A percentile compares a stretch with the other conserved stretches of the same genome.
Conservation (phyloP, 257 asterid species). For the Jasminum sambac region DNA sequence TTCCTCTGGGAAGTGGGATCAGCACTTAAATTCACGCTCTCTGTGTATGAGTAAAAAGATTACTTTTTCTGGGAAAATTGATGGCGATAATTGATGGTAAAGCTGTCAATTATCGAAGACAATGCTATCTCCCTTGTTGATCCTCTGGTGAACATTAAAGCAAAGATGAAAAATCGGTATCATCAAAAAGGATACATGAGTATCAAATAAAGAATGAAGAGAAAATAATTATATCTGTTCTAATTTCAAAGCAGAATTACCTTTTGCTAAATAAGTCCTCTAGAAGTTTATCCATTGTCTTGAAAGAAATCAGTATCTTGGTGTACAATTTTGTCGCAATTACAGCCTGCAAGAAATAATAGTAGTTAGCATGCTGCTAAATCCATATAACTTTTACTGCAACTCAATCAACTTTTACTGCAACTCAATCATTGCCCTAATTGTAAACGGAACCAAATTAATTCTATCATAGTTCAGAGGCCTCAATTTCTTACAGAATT, state of each 20-base stretch:
- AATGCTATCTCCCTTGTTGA: constrained; percentile 34
- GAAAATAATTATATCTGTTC: neutral
- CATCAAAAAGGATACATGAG: neutral
- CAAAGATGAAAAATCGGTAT: neutral
- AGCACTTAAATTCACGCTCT: neutral
- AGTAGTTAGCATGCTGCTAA: neutral
- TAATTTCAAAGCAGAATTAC: constrained; percentile 18
- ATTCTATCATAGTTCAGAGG: neutral
- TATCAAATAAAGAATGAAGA: neutral
- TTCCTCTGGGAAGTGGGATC: neutral
- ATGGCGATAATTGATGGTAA: constrained; percentile 19
- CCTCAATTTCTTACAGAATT: neutral
- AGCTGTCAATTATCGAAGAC: constrained; percentile 22
- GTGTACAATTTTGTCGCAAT: constrained; percentile 2
- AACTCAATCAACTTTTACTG: neutral
- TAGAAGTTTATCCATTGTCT: constrained; percentile 28
- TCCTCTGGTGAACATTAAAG: constrained; percentile 20
- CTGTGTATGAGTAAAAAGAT: neutral
- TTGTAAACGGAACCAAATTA: neutral
- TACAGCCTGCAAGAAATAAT: constrained; percentile 9
- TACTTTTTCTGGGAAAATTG: constrained; percentile 30
- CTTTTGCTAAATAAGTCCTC: constrained; percentile 34
- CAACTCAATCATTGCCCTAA: neutral
- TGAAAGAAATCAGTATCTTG: neutral
- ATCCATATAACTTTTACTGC: neutral